Evolutionary conservation across 441 rosid genomes (phyloP), one percentile per base, ranked within the genome.

Genomic region (Hura crepitans): DNA sequence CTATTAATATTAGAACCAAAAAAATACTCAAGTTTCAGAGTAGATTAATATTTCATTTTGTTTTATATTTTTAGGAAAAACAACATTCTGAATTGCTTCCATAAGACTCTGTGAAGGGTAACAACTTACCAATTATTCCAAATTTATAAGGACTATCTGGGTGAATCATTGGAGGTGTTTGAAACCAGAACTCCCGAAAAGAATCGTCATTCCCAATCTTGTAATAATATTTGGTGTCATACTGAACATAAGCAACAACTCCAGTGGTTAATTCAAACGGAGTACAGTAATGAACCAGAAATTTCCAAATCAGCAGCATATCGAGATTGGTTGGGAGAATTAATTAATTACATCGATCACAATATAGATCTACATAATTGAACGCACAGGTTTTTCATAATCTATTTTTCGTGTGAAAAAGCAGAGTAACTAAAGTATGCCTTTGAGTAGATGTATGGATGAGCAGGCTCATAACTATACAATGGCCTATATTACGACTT

Each of bases 151-250:
- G 66, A 75, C 75, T 70, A 76, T 85, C 86, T 28, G 86, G 86
- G 55, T 62, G 62, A 67, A 83, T 68, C 75, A 56, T 51, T 61
- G 87, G 86, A 70, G 91, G 84, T 39, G 87, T 85, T 59, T 73
- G 86, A 73, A 87, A 87, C 89, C 87, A 87, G 64, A 87, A 85
- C 68, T 82, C 82, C 14, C 89, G 74, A 65, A 82, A 72, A 58
- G 87, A 82, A 49, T 72, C 83, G 61, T 79, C 86, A 70, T 62
- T 62, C 31, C 86, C 91, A 39, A 85, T 74, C 75, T 81, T 85
- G 75, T 85, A 83, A 73, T 75, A 83, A 77, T 87, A 85, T 81
- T 82, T 79, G 68, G 91, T 83, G 66, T 82, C 83, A 72, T 82
- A 71, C 89, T 85, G 79, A 51, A 72, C 50, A 62, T 47, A 73